Evolutionary conservation across 73 alveolate genomes (phyloP).

Genomic region (Paramecium pentaurelia): DNA sequence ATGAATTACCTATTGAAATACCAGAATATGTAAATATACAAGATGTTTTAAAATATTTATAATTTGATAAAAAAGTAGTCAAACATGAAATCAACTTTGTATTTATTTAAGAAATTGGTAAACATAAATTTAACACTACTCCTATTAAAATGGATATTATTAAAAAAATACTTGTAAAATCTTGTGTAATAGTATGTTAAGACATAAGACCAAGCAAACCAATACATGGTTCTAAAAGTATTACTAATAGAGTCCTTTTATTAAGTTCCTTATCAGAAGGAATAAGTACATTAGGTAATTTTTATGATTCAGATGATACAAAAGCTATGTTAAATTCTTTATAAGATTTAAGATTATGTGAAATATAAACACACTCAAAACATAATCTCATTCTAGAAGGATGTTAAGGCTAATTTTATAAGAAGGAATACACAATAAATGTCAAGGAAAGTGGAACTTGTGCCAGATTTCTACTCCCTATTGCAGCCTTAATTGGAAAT

Average conservation of each 20-base stretch:
- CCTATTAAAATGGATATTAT: constrained; percentile 15
- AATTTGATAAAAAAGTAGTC: constrained; percentile 34
- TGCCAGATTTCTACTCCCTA: constrained; percentile 55
- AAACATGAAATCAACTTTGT: constrained; percentile 4
- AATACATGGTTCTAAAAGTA: constrained; percentile 57
- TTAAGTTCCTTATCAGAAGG: constrained; percentile 55
- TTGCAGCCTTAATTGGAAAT: neutral
- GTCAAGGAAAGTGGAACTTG: constrained; percentile 61
- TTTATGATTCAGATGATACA: constrained; percentile 55
- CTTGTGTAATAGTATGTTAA: neutral
- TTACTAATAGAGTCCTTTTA: constrained; percentile 57
- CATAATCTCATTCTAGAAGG: constrained; percentile 55
- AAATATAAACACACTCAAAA: neutral
- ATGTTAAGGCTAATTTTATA: constrained; percentile 13
- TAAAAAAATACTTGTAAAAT: neutral
- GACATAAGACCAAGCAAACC: neutral
- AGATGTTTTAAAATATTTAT: constrained; percentile 37
- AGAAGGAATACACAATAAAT: constrained; percentile 33
- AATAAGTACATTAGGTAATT: constrained; percentile 33
- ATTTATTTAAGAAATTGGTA: constrained; percentile 50
- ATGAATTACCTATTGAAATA: constrained; percentile 36
- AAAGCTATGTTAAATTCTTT: constrained; percentile 32
- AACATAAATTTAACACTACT: constrained; percentile 30
- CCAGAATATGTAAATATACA: neutral
- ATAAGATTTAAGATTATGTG: neutral